Percentiles rank a stretch among this genome's conserved stretches.
Evolutionary conservation across 441 rosid genomes (phyloP).

Genomic region (Euphorbia corollata): DNA sequence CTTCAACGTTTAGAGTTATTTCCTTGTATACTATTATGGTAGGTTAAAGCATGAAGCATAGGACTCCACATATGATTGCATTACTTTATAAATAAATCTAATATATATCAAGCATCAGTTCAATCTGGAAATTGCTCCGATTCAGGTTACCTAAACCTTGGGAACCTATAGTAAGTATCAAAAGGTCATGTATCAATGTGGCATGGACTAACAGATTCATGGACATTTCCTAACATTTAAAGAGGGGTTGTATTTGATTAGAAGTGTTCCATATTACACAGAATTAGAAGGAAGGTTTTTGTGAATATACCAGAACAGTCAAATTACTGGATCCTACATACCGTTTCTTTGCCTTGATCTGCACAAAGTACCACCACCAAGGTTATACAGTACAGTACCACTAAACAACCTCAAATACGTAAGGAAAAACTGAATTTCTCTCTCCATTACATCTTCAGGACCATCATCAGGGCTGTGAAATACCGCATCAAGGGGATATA

Average conservation of each 20-base stretch:
- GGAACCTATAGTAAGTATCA: too few species aligned
- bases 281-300: not conserved
- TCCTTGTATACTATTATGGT: too few species aligned
- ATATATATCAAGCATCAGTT: too few species aligned
- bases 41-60: too few species aligned
- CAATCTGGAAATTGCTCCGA: too few species aligned
- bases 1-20: too few species aligned
- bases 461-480: constrained; percentile 70
- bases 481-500: constrained; percentile 85
- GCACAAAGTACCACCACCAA: constrained; percentile 16
- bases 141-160: too few species aligned
- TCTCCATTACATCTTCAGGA: constrained; percentile 69
- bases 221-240: too few species aligned
- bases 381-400: not conserved
- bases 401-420: not conserved
- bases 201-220: too few species aligned
- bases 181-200: too few species aligned
- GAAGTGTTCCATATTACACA: not conserved
- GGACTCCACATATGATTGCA: too few species aligned
- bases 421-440: constrained; percentile 4
- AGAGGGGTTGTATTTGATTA: not conserved
- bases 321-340: constrained; percentile 24
- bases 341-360: constrained; percentile 26
- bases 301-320: constrained; percentile 21
- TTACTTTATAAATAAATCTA: too few species aligned